phyloP scores from a whole-genome alignment of 495 filamentous ascomycete species.

The Penicillium coprophilum region DNA sequence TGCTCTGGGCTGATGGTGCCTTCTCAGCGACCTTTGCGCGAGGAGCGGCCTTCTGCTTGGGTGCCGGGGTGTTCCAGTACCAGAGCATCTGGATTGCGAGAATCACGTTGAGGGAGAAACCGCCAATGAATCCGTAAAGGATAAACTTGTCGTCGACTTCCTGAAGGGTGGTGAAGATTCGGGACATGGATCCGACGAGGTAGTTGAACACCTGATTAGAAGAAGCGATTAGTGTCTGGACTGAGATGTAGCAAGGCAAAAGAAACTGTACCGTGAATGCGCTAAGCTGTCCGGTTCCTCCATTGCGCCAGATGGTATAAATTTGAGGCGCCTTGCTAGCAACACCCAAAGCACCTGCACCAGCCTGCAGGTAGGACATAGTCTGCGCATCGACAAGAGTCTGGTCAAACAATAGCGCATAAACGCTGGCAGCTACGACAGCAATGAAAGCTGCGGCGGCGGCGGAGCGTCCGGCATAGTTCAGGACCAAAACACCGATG shows the following conservation, averaged over 20 bases:
- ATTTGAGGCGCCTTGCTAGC: constrained; percentile 95
- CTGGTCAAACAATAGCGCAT: constrained; percentile 65
- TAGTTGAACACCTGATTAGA: constrained; percentile 88
- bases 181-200: constrained; percentile 82
- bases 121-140: constrained; percentile 87
- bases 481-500: constrained; percentile 79
- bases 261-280: constrained; percentile 80
- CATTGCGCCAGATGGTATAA: constrained; percentile 73
- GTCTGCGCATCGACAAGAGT: constrained; percentile 64
- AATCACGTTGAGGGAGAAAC: constrained; percentile 81
- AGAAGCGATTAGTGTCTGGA: constrained; percentile 11
- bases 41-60: constrained; percentile 41
- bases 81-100: constrained; percentile 90
- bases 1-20: constrained; percentile 32
- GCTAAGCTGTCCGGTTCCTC: constrained; percentile 90
- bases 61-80: constrained; percentile 80
- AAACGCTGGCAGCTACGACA: constrained; percentile 63
- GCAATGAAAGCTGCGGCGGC: constrained; percentile 73
- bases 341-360: constrained; percentile 76
- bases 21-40: constrained; percentile 38
- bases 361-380: constrained; percentile 77
- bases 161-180: constrained; percentile 95
- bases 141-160: constrained; percentile 96
- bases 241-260: neutral
- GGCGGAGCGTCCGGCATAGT: constrained; percentile 63